Percentiles rank a stretch among this genome's conserved stretches.
Conservation (phyloP, 2,329 filamentous ascomycete species). For the Westerdykella ornata region DNA sequence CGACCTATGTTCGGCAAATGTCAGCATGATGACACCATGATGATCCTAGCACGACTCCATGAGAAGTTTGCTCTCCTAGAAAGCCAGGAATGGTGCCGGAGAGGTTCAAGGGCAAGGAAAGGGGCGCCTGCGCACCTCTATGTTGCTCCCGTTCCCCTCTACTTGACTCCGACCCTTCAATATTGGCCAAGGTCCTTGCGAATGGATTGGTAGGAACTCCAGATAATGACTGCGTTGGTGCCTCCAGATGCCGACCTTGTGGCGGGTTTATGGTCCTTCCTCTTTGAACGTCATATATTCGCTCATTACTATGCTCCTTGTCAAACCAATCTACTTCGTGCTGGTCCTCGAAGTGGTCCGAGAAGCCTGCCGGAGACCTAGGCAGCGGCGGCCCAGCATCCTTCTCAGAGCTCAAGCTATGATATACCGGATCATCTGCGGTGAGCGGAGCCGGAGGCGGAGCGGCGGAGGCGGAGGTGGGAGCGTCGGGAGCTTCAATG, state of each 20-base stretch:
- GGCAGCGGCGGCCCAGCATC: conserved; percentile 16
- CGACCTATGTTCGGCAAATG: conserved; percentile 16
- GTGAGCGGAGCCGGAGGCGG: conserved; percentile 28
- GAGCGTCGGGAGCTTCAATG: conserved; percentile 33
- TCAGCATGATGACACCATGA: not conserved
- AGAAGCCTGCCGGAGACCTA: conserved; percentile 12
- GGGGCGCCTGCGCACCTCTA: conserved; percentile 1
- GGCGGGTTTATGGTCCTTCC: conserved; percentile 21
- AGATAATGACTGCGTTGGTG: conserved; percentile 12
- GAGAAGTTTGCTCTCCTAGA: too few relatives aligned
- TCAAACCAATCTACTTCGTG: conserved; percentile 10
- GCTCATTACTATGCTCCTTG: conserved; percentile 9
- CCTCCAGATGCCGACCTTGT: conserved; percentile 11
- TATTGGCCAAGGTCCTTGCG: conserved; percentile 32
- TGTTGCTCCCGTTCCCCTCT: conserved; percentile 12
- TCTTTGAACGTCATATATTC: conserved; percentile 15
- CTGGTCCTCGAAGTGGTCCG: conserved; percentile 14
- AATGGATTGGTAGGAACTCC: conserved; percentile 34
- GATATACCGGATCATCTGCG: conserved; percentile 16
- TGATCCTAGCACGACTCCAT: too few relatives aligned
- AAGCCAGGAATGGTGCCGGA: too few relatives aligned
- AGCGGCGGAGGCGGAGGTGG: conserved; percentile 32
- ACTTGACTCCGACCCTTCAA: conserved; percentile 20
- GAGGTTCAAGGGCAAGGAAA: too few relatives aligned
- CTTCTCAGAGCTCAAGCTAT: conserved; percentile 9